Conservation (phyloP, 148 eudicot genomes). For the Rhododendron williamsianum region DNA sequence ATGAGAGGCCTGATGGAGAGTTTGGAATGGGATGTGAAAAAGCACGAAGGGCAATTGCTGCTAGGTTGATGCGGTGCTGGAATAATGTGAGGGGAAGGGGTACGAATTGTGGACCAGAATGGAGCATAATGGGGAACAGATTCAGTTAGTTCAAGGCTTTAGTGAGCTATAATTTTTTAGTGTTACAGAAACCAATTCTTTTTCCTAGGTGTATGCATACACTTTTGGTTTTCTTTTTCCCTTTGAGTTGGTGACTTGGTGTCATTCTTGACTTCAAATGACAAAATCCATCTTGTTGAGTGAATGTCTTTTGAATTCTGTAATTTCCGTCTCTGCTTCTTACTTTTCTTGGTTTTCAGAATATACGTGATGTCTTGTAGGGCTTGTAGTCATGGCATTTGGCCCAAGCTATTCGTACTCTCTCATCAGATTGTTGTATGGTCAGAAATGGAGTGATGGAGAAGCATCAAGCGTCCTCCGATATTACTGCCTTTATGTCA, state of each 20-base stretch:
- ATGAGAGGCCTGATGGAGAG: not conserved
- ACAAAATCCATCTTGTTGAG: not conserved
- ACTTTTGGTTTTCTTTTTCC: not conserved
- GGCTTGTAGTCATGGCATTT: constrained; percentile 79
- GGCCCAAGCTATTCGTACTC: constrained; percentile 97
- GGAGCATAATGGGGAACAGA: not conserved
- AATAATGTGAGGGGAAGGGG: not conserved
- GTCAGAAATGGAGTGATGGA: constrained; percentile 96
- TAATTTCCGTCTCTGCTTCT: constrained; percentile 2
- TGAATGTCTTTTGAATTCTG: not conserved
- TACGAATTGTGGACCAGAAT: not conserved
- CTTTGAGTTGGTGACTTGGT: not conserved
- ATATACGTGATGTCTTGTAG: constrained; percentile 24
- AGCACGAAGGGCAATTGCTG: not conserved
- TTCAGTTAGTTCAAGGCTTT: not conserved
- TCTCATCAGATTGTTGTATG: constrained; percentile 83
- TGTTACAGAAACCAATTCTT: not conserved
- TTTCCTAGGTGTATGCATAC: not conserved
- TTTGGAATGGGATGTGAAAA: not conserved
- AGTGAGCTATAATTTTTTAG: not conserved
- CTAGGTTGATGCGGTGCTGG: not conserved
- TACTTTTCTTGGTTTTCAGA: constrained; percentile 1
- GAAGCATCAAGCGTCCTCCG: constrained; percentile 89
- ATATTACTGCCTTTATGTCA: constrained; percentile 77
- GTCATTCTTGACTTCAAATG: not conserved